Evolutionary conservation across 176 grass and related monocot genomes (phyloP).

Genomic region (Hsuehochloa calcarea): DNA sequence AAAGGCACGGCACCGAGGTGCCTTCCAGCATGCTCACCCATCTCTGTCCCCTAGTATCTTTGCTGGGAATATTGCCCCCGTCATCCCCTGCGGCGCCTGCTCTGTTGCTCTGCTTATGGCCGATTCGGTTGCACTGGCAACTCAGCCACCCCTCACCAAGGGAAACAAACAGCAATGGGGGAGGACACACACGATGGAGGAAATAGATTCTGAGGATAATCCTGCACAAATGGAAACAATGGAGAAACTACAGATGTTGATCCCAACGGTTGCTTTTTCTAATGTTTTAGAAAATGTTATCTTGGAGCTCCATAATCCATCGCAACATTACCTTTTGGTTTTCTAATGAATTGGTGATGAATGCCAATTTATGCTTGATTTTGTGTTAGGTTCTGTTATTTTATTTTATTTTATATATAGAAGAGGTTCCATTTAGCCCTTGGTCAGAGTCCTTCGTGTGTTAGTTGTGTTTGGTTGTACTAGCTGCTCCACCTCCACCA

Average conservation of each 20-base stretch:
- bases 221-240: not conserved
- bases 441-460: not conserved
- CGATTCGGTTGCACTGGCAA: too few relatives aligned
- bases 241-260: not conserved
- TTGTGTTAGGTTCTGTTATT: not conserved
- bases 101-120: not conserved
- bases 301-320: too few relatives aligned
- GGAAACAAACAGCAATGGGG: too few relatives aligned
- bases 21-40: not conserved
- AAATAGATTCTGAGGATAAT: not conserved
- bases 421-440: not conserved
- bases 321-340: not conserved
- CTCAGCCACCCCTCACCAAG: too few relatives aligned
- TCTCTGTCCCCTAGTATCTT: conserved; percentile 2
- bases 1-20: not conserved
- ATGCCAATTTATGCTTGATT: not conserved
- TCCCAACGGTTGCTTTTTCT: not conserved
- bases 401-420: too few relatives aligned
- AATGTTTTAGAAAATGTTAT: not conserved
- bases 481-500: not conserved
- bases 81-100: not conserved
- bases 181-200: too few relatives aligned
- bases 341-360: not conserved
- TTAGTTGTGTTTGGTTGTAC: not conserved
- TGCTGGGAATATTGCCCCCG: not conserved